Base-by-base conservation (phyloP, 2,329 filamentous ascomycete species). In the Phialophora tarda region DNA sequence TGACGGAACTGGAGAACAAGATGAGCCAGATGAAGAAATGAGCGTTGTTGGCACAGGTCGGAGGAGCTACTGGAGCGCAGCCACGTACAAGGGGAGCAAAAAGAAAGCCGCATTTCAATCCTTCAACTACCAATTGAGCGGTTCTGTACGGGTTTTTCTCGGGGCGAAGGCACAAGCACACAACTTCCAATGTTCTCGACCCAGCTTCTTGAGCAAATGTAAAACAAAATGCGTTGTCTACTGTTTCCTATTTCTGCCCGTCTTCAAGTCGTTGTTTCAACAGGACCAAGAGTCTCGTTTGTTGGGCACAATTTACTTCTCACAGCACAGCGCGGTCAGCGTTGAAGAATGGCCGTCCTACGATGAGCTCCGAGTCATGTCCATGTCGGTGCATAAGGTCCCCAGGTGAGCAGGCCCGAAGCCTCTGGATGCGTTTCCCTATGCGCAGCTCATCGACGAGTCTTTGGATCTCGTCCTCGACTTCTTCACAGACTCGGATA, bases 1-100 rank as follows among this genome's bases (percentile, higher is more conserved):
- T 97, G 71, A 87, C 89, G 76, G 86, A 86, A 59, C 82, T 98
- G 71, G 94, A 98, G 82, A 86, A 91, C 74, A 93, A 90, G 82
- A 85, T 93, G 73, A 88, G 89, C 72, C 82, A 85, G 44, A 66
- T 61, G 41, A 66, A 69, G 56, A 71, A 71, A 66, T 71, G 55
- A 62, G 32, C 30, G 34, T 34, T 23, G 48, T 23, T 50, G 21
- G 17, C 34, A 53, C 24, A 32, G 21, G 17, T 7, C 17, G 38
- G 38, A 44, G 38, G 38, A 44, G 38, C 17, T 44, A n/a, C 17
- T 44, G 38, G 23, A 23, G n/a, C 17, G 44, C 30, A 60, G 28
- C 53, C 12, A 55, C 53, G 14, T 24, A 23, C 24, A 21, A 55
- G 28, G 28, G 8, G 28, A 34, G 24, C 28, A 34, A 55, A 28